A percentile compares a stretch with the other conserved stretches of the same genome.
These are phyloP conservation scores for Russula sp. DNA, from an alignment of 768 basidiomycete genomes.

Conservation along the genomic window DNA sequence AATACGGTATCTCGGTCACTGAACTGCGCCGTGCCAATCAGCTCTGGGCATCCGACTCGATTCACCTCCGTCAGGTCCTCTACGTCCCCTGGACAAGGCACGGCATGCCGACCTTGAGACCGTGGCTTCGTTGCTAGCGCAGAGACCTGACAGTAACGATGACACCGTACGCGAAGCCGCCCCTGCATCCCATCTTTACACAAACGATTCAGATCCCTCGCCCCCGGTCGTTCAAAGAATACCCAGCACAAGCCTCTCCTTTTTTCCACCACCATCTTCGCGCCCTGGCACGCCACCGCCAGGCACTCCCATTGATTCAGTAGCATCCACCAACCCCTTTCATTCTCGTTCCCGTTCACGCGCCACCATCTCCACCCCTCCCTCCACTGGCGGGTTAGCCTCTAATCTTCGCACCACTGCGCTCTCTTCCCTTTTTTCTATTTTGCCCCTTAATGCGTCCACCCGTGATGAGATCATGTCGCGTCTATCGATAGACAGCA, in stretches of 20 bases:
- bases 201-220: conserved; percentile 4
- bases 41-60: conserved; percentile 89
- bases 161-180: not conserved
- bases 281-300: conserved; percentile 9
- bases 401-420: conserved; percentile 19
- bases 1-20: conserved; percentile 81
- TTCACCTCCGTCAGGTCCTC: conserved; percentile 80
- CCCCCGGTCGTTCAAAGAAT: conserved; percentile 34
- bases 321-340: not conserved
- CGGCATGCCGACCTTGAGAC: conserved; percentile 43
- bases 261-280: conserved; percentile 35
- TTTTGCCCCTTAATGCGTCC: conserved; percentile 26
- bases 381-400: not conserved
- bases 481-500: conserved; percentile 29
- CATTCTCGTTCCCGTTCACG: conserved; percentile 2
- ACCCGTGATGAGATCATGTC: conserved; percentile 30
- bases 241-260: conserved; percentile 37
- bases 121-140: conserved; percentile 30
- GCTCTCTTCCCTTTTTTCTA: conserved; percentile 28
- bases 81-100: conserved; percentile 73
- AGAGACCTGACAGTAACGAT: conserved; percentile 1
- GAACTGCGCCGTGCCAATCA: conserved; percentile 86
- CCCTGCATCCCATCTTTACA: not conserved
- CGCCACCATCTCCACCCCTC: not conserved
- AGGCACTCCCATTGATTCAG: not conserved